Evolutionary conservation across 2,329 filamentous ascomycete species (phyloP).

Genomic region (Atkinsonella hypoxylon): DNA sequence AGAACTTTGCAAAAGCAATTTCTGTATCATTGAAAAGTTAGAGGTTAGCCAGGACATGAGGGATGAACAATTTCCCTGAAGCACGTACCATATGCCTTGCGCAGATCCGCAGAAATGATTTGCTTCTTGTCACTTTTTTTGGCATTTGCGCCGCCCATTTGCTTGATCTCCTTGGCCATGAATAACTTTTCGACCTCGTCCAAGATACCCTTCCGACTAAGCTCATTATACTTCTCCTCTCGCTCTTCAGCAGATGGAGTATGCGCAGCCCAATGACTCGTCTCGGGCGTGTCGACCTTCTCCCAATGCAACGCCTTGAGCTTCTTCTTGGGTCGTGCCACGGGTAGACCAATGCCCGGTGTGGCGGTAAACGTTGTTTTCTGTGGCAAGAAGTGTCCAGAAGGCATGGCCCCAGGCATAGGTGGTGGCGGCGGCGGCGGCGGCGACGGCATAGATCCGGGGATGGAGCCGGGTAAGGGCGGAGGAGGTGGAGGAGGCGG

Average conservation of each 20-base stretch:
- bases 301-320: slow-evolving; percentile 99
- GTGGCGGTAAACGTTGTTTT: slow-evolving; percentile 42
- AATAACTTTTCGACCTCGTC: slow-evolving; percentile 98
- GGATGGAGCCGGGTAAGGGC: slow-evolving; percentile 32
- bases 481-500: slow-evolving; percentile 17
- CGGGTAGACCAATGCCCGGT: slow-evolving; percentile 55
- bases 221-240: slow-evolving; percentile 90
- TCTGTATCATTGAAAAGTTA: slow-evolving; percentile 29
- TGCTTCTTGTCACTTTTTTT: slow-evolving; percentile 96
- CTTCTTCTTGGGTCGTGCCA: slow-evolving; percentile 93
- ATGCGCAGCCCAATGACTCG: slow-evolving; percentile 86
- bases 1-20: slow-evolving; percentile 90
- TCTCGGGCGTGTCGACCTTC: slow-evolving; percentile 85
- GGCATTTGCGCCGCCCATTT: slow-evolving; percentile 56
- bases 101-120: slow-evolving; percentile 81
- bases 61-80: no score
- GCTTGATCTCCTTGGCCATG: slow-evolving; percentile 92
- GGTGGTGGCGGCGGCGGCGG: slow-evolving; percentile 51
- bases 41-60: not conserved
- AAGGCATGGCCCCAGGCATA: slow-evolving; percentile 50
- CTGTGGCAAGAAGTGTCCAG: slow-evolving; percentile 65
- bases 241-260: slow-evolving; percentile 76
- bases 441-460: slow-evolving; percentile 20
- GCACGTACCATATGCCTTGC: slow-evolving; percentile 65
- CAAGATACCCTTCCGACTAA: slow-evolving; percentile 87